These are phyloP conservation scores for Acanthamoeba sp. DNA, from an alignment of 208 protist genomes.

Conservation along the genomic window DNA sequence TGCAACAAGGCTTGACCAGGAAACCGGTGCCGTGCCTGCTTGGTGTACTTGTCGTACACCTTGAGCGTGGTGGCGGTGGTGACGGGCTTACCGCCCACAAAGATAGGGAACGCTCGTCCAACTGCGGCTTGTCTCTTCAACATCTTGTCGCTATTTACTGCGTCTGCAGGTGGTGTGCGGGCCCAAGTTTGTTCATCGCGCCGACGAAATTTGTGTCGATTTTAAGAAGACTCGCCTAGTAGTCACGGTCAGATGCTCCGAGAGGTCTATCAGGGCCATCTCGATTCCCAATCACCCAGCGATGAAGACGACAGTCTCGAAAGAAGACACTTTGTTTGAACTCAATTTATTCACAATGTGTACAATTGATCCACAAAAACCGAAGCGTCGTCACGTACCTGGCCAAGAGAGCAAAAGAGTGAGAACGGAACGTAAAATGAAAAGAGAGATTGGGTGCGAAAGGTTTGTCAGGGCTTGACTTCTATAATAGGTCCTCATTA, in stretches of 20 bases:
- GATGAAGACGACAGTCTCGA: too few relatives aligned
- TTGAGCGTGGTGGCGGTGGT: slow-evolving; percentile 58
- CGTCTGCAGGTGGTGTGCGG: too few relatives aligned
- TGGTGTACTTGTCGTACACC: slow-evolving; percentile 73
- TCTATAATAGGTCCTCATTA: slow-evolving; percentile 51
- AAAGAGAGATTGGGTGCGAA: neutral
- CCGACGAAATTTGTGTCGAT: too few relatives aligned
- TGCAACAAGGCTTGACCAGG: neutral
- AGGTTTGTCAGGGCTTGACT: slow-evolving; percentile 67
- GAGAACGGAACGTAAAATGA: neutral
- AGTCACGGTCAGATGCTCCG: too few relatives aligned
- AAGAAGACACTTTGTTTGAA: too few relatives aligned
- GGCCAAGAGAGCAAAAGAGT: neutral
- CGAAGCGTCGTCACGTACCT: neutral
- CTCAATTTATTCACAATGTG: too few relatives aligned
- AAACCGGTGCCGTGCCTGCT: neutral
- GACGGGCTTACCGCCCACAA: slow-evolving; percentile 68
- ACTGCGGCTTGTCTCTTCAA: neutral
- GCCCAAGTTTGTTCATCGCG: too few relatives aligned
- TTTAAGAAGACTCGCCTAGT: too few relatives aligned
- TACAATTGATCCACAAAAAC: too few relatives aligned
- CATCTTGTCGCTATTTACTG: neutral
- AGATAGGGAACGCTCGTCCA: slow-evolving; percentile 41
- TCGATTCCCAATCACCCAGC: too few relatives aligned
- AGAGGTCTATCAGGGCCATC: too few relatives aligned